These are phyloP conservation scores for Penicillium cataractarum DNA, from an alignment of 495 filamentous ascomycete genomes.

Conservation along the genomic window DNA sequence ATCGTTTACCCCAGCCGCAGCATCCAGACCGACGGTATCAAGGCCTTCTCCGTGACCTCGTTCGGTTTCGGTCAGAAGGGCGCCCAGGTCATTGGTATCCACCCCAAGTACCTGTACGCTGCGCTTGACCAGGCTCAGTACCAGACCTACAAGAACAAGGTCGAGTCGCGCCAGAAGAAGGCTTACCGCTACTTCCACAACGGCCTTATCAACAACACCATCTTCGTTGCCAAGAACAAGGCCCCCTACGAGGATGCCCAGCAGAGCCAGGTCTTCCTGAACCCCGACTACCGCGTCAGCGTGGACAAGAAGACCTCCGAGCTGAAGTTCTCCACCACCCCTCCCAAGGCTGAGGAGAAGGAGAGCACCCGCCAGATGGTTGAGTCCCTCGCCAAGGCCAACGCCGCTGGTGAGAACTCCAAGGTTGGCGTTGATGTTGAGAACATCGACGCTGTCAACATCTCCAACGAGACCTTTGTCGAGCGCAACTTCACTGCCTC, in stretches of 20 bases:
- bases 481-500: constrained; percentile 88
- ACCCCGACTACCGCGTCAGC: constrained; percentile 88
- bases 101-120: constrained; percentile 94
- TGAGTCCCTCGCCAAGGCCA: constrained; percentile 74
- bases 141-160: constrained; percentile 80
- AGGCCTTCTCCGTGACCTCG: constrained; percentile 97
- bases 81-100: constrained; percentile 94
- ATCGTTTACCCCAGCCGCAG: constrained; percentile 94
- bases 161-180: constrained; percentile 92
- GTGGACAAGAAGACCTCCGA: constrained; percentile 80
- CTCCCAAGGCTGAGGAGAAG: constrained; percentile 59
- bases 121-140: constrained; percentile 88
- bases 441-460: constrained; percentile 79
- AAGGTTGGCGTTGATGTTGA: constrained; percentile 94
- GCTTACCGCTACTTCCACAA: constrained; percentile 98
- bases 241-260: constrained; percentile 89
- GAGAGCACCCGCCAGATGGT: constrained; percentile 75
- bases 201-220: constrained; percentile 91
- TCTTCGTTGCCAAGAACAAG: constrained; percentile 93
- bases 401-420: constrained; percentile 66
- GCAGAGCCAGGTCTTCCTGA: constrained; percentile 84
- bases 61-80: constrained; percentile 99
- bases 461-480: constrained; percentile 90
- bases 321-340: constrained; percentile 69
- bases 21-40: constrained; percentile 97